Conservation (phyloP, 306 rosid species). For the Herpetospermum pedunculosum region DNA sequence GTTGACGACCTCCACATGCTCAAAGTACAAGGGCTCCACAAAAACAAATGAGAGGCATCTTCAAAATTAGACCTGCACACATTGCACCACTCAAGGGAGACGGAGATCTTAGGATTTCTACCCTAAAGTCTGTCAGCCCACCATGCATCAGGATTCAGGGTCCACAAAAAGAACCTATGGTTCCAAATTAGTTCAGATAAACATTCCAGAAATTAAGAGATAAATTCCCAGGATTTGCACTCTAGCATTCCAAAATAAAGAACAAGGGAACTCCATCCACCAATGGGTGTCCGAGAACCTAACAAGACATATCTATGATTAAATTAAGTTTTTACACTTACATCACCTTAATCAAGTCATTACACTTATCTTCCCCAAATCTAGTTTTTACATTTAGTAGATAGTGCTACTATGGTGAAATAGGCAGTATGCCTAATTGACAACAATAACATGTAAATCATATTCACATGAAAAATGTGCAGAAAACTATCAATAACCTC, state of each 20-base stretch:
- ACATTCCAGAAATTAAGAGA: not conserved
- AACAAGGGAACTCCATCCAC: not conserved
- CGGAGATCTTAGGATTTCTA: slow-evolving; percentile 1
- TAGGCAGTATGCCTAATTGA: not conserved
- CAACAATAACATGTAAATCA: not conserved
- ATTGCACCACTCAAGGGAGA: slow-evolving; percentile 3
- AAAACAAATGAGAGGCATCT: not conserved
- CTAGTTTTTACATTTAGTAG: not conserved
- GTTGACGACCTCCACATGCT: not conserved
- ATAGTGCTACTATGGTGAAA: not conserved
- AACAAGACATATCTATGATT: not conserved
- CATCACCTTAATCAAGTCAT: not conserved
- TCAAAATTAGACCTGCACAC: not conserved
- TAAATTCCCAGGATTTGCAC: not conserved
- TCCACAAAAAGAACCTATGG: not conserved
- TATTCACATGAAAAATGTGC: not conserved
- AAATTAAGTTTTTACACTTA: not conserved
- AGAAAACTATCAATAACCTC: not conserved
- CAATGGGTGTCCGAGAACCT: not conserved
- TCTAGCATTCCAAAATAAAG: not conserved
- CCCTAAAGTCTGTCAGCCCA: not conserved
- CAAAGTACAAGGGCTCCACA: not conserved
- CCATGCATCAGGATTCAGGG: not conserved
- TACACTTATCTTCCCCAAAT: not conserved
- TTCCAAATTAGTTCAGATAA: not conserved